These are phyloP conservation scores for Climacium dendroides DNA, from an alignment of 225 moss, liverwort and hornwort species.

Conservation along the genomic window DNA sequence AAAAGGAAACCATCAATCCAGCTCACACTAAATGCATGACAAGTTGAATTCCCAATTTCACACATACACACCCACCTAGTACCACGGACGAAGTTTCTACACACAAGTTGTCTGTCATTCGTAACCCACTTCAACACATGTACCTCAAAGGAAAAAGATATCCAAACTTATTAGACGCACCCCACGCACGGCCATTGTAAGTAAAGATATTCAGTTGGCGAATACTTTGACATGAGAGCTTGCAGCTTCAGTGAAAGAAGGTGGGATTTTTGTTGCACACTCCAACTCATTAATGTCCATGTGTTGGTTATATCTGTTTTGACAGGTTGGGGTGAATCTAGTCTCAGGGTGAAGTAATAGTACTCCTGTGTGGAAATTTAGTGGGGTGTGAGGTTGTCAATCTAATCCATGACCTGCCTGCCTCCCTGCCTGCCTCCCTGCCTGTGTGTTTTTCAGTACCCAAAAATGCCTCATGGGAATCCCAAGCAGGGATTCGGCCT, in stretches of 20 bases:
- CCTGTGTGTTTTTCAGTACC: not conserved
- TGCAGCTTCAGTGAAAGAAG: too few species aligned
- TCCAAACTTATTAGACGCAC: too few species aligned
- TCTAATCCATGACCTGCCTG: not conserved
- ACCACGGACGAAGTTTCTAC: not conserved
- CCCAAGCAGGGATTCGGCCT: not conserved
- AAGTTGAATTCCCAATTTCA: too few species aligned
- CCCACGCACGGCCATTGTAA: not conserved
- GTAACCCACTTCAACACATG: not conserved
- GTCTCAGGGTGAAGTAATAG: not conserved
- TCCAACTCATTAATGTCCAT: not conserved
- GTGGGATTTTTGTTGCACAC: not conserved
- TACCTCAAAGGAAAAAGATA: not conserved
- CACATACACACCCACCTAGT: not conserved
- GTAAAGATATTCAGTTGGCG: too few species aligned
- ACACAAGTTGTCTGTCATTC: not conserved
- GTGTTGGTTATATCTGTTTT: not conserved
- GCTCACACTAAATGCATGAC: too few species aligned
- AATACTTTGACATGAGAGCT: too few species aligned
- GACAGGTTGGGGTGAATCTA: not conserved
- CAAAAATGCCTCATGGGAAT: not conserved
- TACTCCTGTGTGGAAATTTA: not conserved
- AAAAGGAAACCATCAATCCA: too few species aligned
- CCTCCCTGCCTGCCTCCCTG: not conserved
- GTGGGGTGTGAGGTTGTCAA: not conserved